A percentile compares a stretch with the other conserved stretches of the same genome.
These are phyloP conservation scores for Coemansia sp. DNA, from an alignment of 192 early-diverging fungal genomes.

Conservation along the genomic window DNA sequence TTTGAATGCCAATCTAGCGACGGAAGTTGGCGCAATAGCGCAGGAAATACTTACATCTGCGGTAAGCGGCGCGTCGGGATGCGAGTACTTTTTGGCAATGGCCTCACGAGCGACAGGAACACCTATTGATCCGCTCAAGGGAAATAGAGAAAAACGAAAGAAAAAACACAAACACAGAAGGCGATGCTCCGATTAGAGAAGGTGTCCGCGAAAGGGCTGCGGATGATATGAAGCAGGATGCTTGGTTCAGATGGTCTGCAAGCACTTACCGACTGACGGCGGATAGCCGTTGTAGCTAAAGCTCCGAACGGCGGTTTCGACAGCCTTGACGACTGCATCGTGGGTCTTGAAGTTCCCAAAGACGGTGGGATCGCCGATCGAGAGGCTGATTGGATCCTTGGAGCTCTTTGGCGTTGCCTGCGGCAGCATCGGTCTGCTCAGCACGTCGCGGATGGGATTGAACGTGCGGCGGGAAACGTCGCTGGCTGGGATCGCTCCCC, in stretches of 20 bases:
- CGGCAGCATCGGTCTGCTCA: conserved; percentile 73
- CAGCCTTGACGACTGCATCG: conserved; percentile 67
- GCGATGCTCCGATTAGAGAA: background rate
- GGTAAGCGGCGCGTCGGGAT: conserved; percentile 69
- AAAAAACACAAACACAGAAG: background rate
- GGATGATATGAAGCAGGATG: background rate
- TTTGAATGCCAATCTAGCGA: background rate
- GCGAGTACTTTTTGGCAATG: conserved; percentile 69
- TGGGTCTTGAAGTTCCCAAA: conserved; percentile 90
- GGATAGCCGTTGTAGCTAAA: conserved; percentile 84
- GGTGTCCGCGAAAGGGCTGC: background rate
- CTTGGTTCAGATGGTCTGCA: background rate
- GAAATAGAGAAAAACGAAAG: background rate
- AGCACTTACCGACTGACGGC: conserved; percentile 66
- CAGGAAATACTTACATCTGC: conserved; percentile 47
- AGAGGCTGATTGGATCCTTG: conserved; percentile 40
- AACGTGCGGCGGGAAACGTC: conserved; percentile 70
- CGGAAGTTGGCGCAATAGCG: background rate
- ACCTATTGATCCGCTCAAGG: conserved; percentile 24
- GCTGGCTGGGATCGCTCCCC: conserved; percentile 59
- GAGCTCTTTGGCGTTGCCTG: conserved; percentile 58
- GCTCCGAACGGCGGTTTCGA: conserved; percentile 65
- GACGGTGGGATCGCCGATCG: conserved; percentile 77
- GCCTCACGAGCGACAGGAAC: conserved; percentile 67
- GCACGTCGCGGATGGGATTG: conserved; percentile 86